Base-by-base conservation (phyloP, 805 yeast genomes). In the Ogataea pignaliae region DNA sequence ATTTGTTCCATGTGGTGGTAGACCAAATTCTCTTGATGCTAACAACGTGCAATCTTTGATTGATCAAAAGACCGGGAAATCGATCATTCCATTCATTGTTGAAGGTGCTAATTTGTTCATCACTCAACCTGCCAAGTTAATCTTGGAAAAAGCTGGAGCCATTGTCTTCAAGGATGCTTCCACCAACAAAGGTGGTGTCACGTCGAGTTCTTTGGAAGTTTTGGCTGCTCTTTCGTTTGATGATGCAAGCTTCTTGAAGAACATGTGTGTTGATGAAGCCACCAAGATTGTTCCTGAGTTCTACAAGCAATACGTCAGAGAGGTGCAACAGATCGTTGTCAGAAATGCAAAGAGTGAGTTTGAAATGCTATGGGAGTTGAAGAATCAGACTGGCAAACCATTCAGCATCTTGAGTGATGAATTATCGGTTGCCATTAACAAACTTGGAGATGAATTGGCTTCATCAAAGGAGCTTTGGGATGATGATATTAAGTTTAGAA, bases 1-100 rank as follows among this genome's bases (percentile, higher is more conserved):
- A 60, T 90, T 93, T 68, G 97, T 90, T 36, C 99, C 99, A 46
- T 91, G 99, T 69, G 99, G 99, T 66, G 99, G 99, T 55, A 85
- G 99, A 69, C 99, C 99, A 47, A 91, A 87, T 56, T 95, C 98
- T 16, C 82, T 91, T 64, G 95, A 90, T 65, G 80, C 90, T 51
- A 83, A 81, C 65, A 93, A 86, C 58, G 93, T 90, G 46, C 70
- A 72, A 50, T 69, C 69, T 42, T 78, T 88, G 56, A 78, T 93
- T 54, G 88, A 85, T 64, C 73, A 71, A 34, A 80, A 80, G 57
- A 82, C 90, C 29, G 95, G 93, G 45, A 83, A 84, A 66, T 66
- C 86, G 16, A 71, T 78, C 53, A 76, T 93, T 55, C 95, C 95
- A 39, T 88, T 83, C 68, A 80, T 91, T 62, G 97, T 93, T 45